A percentile compares a stretch with the other conserved stretches of the same genome.
These are phyloP conservation scores for Nemophila menziesii DNA, from an alignment of 257 asterid species.

Conservation along the genomic window DNA sequence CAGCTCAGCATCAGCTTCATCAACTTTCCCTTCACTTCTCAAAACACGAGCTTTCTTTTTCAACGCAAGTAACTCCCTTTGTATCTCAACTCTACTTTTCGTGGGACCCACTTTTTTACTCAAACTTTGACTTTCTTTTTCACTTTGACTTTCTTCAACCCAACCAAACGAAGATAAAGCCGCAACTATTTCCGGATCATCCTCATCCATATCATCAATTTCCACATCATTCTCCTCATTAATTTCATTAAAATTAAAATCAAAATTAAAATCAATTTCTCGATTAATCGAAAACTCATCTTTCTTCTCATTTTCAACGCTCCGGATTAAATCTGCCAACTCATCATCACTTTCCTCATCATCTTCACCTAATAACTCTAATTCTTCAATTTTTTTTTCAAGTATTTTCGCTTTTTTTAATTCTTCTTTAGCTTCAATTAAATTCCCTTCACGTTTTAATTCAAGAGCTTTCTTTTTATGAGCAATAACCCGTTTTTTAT, in stretches of 20 bases:
- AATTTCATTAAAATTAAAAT: conserved; percentile 37
- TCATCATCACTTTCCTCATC: conserved; percentile 87
- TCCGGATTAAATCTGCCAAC: conserved; percentile 48
- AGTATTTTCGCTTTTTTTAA: conserved; percentile 85
- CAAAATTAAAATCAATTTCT: conserved; percentile 30
- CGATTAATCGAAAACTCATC: conserved; percentile 28
- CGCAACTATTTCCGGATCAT: conserved; percentile 78
- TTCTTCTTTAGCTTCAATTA: conserved; percentile 86
- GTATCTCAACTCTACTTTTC: too few species aligned
- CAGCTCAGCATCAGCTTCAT: conserved; percentile 53
- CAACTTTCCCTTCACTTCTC: conserved; percentile 64
- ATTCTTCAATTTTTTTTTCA: conserved; percentile 83
- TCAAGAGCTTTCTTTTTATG: conserved; percentile 88
- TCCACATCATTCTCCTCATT: too few species aligned
- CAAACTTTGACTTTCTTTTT: too few species aligned
- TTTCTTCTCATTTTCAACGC: conserved; percentile 43
- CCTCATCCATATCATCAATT: conserved; percentile 52
- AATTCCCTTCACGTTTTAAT: conserved; percentile 79
- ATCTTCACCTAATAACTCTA: conserved; percentile 66
- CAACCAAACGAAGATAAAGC: conserved; percentile 82
- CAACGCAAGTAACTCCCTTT: conserved; percentile 49
- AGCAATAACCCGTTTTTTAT: conserved; percentile 58
- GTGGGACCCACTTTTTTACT: too few species aligned
- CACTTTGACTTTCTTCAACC: conserved; percentile 70
- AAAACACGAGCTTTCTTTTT: conserved; percentile 57